Percentiles rank a stretch among this genome's conserved stretches.
These are phyloP conservation scores for Lachnellula occidentalis DNA, from an alignment of 2,329 filamentous ascomycete species.

Conservation along the genomic window DNA sequence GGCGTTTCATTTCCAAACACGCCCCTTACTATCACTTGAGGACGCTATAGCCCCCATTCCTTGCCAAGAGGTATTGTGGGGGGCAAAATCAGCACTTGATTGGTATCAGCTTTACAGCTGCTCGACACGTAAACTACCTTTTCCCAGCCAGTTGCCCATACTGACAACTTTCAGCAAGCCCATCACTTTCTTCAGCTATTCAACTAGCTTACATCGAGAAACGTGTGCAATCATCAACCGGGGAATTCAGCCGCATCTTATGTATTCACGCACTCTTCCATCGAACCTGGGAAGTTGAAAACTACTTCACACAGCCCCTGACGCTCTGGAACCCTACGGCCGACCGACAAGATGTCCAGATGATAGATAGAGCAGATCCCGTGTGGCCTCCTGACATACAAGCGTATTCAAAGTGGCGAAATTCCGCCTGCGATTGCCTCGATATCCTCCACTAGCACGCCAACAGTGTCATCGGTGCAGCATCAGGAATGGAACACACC, in stretches of 20 bases:
- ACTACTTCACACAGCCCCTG: slow-evolving; percentile 40
- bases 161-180: slow-evolving; percentile 19
- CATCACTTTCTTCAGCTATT: slow-evolving; percentile 38
- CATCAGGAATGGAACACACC: slow-evolving; percentile 38
- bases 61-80: slow-evolving; percentile 37
- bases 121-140: slow-evolving; percentile 12
- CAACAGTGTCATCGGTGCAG: slow-evolving; percentile 35
- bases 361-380: slow-evolving; percentile 31
- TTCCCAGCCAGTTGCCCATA: slow-evolving; percentile 1
- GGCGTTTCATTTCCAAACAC: slow-evolving; percentile 34
- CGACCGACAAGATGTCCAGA: slow-evolving; percentile 32
- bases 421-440: slow-evolving; percentile 37
- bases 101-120: slow-evolving; percentile 30
- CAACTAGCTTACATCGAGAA: slow-evolving; percentile 46
- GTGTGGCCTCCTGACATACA: slow-evolving; percentile 44
- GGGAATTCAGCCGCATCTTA: slow-evolving; percentile 44
- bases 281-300: slow-evolving; percentile 43
- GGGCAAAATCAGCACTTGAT: slow-evolving; percentile 29
- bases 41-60: slow-evolving; percentile 37
- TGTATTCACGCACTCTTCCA: slow-evolving; percentile 46
- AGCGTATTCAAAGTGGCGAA: slow-evolving; percentile 42
- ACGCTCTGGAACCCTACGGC: slow-evolving; percentile 41
- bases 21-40: slow-evolving; percentile 34
- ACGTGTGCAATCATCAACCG: slow-evolving; percentile 36
- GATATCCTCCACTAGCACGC: slow-evolving; percentile 41